These are phyloP conservation scores for Macrophomina phaseolina DNA, from an alignment of 2,329 filamentous ascomycete genomes.

Conservation along the genomic window DNA sequence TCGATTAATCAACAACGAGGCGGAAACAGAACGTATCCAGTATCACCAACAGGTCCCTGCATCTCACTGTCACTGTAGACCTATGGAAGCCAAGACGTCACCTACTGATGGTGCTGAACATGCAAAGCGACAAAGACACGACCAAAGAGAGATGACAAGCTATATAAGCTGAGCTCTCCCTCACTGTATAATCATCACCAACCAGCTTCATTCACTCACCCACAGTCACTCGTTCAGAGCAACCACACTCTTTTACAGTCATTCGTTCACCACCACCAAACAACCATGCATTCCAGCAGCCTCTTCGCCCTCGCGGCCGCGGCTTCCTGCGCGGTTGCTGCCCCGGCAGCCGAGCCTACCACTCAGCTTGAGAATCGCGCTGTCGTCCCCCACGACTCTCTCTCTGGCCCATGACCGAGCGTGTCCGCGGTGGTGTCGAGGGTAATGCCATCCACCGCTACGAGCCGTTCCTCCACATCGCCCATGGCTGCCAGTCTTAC, in stretches of 20 bases:
- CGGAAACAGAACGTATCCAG: too few species aligned
- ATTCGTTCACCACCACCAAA: not conserved
- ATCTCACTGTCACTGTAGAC: too few species aligned
- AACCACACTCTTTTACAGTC: not conserved
- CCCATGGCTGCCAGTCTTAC: slow-evolving; percentile 34
- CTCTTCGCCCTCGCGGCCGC: not conserved
- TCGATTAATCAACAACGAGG: too few species aligned
- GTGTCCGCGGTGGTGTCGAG: slow-evolving; percentile 48
- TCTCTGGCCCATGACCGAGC: slow-evolving; percentile 47
- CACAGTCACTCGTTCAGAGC: not conserved
- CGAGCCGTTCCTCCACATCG: slow-evolving; percentile 34
- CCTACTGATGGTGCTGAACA: not conserved
- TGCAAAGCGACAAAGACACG: not conserved
- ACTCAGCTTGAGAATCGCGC: not conserved
- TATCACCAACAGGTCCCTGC: too few species aligned
- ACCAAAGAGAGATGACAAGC: not conserved
- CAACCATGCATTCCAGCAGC: not conserved
- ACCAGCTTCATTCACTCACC: not conserved
- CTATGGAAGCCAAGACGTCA: too few species aligned
- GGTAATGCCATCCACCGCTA: slow-evolving; percentile 31
- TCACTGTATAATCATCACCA: not conserved
- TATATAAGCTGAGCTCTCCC: not conserved
- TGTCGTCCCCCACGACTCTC: slow-evolving; percentile 1
- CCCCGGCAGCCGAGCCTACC: not conserved
- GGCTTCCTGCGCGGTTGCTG: not conserved